phyloP scores from a whole-genome alignment of 1,284 basidiomycete species.

The Ustilago nuda region DNA sequence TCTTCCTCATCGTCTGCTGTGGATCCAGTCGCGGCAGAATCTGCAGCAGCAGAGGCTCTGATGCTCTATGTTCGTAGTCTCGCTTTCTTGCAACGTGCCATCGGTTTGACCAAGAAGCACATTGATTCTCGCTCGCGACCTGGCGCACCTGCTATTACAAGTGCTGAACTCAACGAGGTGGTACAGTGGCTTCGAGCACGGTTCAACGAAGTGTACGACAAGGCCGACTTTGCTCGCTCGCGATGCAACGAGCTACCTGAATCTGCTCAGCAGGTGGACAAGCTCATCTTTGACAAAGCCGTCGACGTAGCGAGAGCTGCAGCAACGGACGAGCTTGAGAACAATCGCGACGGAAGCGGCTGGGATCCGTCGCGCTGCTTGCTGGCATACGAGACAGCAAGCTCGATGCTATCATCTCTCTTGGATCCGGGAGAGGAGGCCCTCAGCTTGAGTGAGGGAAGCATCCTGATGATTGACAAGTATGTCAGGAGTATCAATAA shows the following conservation, averaged over 20 bases:
- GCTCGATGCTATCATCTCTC: constrained; percentile 90
- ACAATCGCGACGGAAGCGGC: constrained; percentile 71
- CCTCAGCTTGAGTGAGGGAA: constrained; percentile 55
- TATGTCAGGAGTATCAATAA: constrained; percentile 65
- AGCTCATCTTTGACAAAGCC: constrained; percentile 74
- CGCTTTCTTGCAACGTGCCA: constrained; percentile 90
- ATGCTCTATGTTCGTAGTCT: constrained; percentile 93
- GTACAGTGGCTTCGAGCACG: constrained; percentile 74
- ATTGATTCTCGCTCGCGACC: constrained; percentile 64
- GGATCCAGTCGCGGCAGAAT: constrained; percentile 59
- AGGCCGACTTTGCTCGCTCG: constrained; percentile 73
- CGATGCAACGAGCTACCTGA: constrained; percentile 72
- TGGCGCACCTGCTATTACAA: constrained; percentile 61
- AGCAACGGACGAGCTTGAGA: constrained; percentile 86
- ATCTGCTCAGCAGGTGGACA: constrained; percentile 71
- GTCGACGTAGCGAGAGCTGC: constrained; percentile 82
- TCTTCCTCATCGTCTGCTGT: constrained; percentile 46
- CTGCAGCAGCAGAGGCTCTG: constrained; percentile 77
- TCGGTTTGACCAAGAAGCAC: constrained; percentile 72
- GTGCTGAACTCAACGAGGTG: constrained; percentile 73
- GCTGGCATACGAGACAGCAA: constrained; percentile 90
- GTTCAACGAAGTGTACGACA: constrained; percentile 75
- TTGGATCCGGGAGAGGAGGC: constrained; percentile 89
- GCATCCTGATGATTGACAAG: constrained; percentile 62
- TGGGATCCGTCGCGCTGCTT: constrained; percentile 83